phyloP scores from a whole-genome alignment of 2,329 filamentous ascomycete genomes.

The Aspergillus novoparasiticus region DNA sequence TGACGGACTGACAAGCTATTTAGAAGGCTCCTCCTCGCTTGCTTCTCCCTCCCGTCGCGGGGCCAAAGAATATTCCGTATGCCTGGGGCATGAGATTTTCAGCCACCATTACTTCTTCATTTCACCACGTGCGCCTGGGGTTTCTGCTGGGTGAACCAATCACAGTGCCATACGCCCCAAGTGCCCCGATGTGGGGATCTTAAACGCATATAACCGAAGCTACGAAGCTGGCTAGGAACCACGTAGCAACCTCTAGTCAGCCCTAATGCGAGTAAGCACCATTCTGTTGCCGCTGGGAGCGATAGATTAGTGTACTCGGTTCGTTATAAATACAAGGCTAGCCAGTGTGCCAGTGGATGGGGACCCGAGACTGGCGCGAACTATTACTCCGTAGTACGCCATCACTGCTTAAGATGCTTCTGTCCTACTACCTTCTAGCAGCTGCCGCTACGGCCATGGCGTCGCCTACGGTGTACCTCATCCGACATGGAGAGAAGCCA shows the following conservation, averaged over 20 bases:
- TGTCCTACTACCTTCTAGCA: slow-evolving; percentile 16
- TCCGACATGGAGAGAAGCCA: slow-evolving; percentile 67
- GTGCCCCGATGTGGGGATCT: neutral
- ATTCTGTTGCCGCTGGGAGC: neutral
- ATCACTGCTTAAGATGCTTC: neutral
- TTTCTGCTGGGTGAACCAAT: neutral
- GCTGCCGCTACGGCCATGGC: slow-evolving; percentile 21
- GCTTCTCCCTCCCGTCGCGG: neutral
- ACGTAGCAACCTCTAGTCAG: neutral
- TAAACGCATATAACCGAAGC: neutral
- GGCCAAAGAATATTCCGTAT: neutral
- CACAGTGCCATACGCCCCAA: neutral
- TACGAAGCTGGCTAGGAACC: neutral
- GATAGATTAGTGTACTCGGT: neutral
- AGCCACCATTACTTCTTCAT: neutral
- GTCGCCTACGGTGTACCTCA: slow-evolving; percentile 60
- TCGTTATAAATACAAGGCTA: neutral
- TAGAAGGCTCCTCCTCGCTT: neutral
- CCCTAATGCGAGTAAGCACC: neutral
- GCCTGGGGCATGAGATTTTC: neutral
- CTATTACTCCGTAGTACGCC: neutral
- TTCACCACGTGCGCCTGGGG: neutral
- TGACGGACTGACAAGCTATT: no score
- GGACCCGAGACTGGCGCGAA: neutral
- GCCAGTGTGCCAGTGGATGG: neutral